A percentile compares a stretch with the other conserved stretches of the same genome.
Conservation (phyloP, 2,329 filamentous ascomycete species). For the Apiospora kogelbergensis region DNA sequence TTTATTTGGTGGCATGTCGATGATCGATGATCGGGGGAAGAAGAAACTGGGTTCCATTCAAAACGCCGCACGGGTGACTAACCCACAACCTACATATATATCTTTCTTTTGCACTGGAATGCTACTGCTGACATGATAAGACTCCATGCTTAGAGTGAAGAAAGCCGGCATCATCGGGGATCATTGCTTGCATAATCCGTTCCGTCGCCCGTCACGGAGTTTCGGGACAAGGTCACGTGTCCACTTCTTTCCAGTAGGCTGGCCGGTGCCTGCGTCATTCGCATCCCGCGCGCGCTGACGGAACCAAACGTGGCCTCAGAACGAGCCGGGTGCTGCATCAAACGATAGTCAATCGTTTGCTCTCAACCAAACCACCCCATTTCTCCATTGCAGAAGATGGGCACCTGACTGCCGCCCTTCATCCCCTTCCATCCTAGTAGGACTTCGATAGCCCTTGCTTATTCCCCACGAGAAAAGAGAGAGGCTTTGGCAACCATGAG, state of each 20-base stretch:
- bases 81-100: neutral
- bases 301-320: slow-evolving; percentile 6
- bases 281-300: slow-evolving; percentile 2
- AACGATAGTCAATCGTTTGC: slow-evolving; percentile 16
- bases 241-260: neutral
- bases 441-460: slow-evolving; percentile 14
- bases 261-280: slow-evolving; percentile 3
- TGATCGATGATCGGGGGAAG: neutral
- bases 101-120: neutral
- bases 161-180: neutral
- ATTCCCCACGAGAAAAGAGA: slow-evolving; percentile 7
- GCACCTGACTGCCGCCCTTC: slow-evolving; percentile 30
- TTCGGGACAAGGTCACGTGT: neutral
- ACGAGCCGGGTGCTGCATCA: slow-evolving; percentile 11
- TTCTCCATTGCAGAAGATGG: slow-evolving; percentile 31
- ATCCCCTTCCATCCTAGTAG: neutral
- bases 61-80: neutral
- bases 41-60: neutral
- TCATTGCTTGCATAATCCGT: neutral
- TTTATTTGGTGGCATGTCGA: neutral
- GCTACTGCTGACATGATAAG: neutral
- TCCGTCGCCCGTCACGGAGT: slow-evolving; percentile 1
- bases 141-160: neutral
- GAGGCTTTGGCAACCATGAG: slow-evolving; percentile 46
- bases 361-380: slow-evolving; percentile 6